These are phyloP conservation scores for Aureobasidium leucospermi DNA, from an alignment of 2,329 filamentous ascomycete species.

Conservation along the genomic window DNA sequence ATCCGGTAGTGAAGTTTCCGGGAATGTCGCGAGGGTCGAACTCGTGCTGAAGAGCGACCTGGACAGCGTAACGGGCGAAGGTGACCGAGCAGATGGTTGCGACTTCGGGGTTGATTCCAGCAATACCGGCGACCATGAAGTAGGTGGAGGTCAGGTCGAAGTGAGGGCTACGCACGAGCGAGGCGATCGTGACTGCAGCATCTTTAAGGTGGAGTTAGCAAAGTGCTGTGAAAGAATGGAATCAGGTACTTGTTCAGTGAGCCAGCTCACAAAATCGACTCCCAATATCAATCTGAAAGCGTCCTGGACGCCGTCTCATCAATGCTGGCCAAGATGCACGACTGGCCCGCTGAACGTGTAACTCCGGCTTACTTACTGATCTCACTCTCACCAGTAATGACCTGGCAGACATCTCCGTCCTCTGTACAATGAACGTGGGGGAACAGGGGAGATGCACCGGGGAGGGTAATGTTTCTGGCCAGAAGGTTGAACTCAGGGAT, in stretches of 20 bases:
- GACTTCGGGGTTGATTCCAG: slow-evolving; percentile 62
- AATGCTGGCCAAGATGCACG: too few relatives aligned
- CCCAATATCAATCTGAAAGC: too few relatives aligned
- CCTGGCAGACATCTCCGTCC: slow-evolving; percentile 57
- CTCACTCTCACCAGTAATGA: slow-evolving; percentile 56
- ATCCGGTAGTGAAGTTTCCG: slow-evolving; percentile 57
- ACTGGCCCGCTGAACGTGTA: too few relatives aligned
- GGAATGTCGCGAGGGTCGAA: slow-evolving; percentile 64
- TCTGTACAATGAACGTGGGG: slow-evolving; percentile 53
- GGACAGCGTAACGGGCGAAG: slow-evolving; percentile 62
- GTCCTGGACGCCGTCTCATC: too few relatives aligned
- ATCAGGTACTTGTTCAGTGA: too few relatives aligned
- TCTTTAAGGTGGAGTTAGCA: slow-evolving; percentile 35
- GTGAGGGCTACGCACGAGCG: slow-evolving; percentile 51
- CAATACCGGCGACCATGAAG: slow-evolving; percentile 65
- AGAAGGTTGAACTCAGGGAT: slow-evolving; percentile 27
- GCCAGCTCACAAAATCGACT: too few relatives aligned
- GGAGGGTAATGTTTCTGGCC: slow-evolving; percentile 28
- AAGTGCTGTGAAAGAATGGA: too few relatives aligned
- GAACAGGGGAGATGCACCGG: slow-evolving; percentile 26
- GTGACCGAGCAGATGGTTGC: slow-evolving; percentile 60
- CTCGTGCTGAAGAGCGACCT: slow-evolving; percentile 70
- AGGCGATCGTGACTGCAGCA: slow-evolving; percentile 57
- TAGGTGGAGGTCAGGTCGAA: slow-evolving; percentile 64
- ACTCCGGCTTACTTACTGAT: slow-evolving; percentile 35